Evolutionary conservation across 371 early-diverging fungal genomes (phyloP).

Genomic region (Ordospora colligata): DNA sequence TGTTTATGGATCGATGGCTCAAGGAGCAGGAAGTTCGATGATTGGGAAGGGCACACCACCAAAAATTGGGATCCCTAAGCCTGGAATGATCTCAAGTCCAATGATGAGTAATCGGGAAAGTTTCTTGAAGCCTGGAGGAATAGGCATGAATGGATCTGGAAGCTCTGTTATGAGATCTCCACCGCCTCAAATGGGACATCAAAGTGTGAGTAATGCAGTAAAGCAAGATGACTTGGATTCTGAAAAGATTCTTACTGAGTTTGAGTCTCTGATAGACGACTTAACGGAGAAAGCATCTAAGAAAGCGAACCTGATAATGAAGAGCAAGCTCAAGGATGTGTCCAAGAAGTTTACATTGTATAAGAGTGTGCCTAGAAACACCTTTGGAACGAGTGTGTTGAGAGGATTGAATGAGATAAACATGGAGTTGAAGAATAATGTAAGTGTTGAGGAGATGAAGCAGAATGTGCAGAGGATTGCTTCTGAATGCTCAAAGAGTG

Average conservation of each 20-base stretch:
- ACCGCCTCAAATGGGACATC: neutral
- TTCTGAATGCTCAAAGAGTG: conserved; percentile 1
- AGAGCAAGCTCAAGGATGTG: conserved; percentile 30
- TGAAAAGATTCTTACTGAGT: neutral
- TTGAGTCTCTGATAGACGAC: neutral
- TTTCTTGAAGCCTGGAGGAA: too few species aligned
- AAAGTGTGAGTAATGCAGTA: neutral
- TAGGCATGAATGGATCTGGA: too few species aligned
- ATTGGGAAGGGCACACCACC: neutral
- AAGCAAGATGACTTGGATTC: neutral
- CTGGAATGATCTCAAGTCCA: neutral
- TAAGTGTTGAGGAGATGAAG: neutral
- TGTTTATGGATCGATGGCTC: neutral
- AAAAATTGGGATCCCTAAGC: neutral
- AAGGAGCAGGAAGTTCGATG: neutral
- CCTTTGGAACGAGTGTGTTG: neutral
- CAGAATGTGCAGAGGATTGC: neutral
- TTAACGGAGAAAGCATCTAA: conserved; percentile 6
- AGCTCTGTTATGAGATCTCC: neutral
- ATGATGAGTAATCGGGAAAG: too few species aligned
- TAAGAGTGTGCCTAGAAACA: neutral
- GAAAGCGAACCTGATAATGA: conserved; percentile 25
- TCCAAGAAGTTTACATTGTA: conserved; percentile 2
- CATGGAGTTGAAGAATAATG: neutral
- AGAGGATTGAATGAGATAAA: conserved; percentile 1